Base-by-base conservation (phyloP, 345 rosid species). In the Crucihimalaya himalaica region DNA sequence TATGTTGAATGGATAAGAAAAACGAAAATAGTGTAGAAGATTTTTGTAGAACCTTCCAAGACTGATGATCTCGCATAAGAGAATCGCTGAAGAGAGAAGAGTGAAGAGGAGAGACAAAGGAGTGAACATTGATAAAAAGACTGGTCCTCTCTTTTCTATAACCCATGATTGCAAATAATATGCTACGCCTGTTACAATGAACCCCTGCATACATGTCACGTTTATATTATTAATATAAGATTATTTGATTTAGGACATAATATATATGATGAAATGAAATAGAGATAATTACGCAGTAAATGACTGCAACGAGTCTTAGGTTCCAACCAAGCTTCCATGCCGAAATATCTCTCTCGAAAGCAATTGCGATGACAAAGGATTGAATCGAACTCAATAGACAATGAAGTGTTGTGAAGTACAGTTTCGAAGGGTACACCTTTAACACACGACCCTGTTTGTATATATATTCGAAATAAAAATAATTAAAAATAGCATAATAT, bases 101-200 rank as follows among this genome's bases (percentile, higher is more conserved):
- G 99, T 95, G 64, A 95, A 86, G 61, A 86, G 50, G 34, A 95
- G 77, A 70, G 78, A 71, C 68, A 95, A 67, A 7, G 99, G 99
- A 8, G 93, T 91, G 9, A 96, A 86, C 96, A 88, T 91, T 66
- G 97, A 93, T 70, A 92, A 73, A 76, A 89, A 89, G 5, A 95
- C 97, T 39, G 99, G 97, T 39, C 99, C 99, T 53, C 82, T 88
- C 78, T 84, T 89, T 81, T 91, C 99, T 52, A 95, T 83, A 32
- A 95, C 82, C 97, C 96, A 95, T 34, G 99, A 81, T 82, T 95
- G 99, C 19, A 95, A 64, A 79, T 91, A 95, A 76, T 81, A 89
- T 19, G 99, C 82, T 21, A 89, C 75, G 0, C 97, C 97, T 2
- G 97, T 95, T 75, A 95, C 99, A 73, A 87, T 82, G 58, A 95